These are phyloP conservation scores for Lolium multiflorum DNA, from an alignment of 176 grass and related monocot species.

Conservation along the genomic window DNA sequence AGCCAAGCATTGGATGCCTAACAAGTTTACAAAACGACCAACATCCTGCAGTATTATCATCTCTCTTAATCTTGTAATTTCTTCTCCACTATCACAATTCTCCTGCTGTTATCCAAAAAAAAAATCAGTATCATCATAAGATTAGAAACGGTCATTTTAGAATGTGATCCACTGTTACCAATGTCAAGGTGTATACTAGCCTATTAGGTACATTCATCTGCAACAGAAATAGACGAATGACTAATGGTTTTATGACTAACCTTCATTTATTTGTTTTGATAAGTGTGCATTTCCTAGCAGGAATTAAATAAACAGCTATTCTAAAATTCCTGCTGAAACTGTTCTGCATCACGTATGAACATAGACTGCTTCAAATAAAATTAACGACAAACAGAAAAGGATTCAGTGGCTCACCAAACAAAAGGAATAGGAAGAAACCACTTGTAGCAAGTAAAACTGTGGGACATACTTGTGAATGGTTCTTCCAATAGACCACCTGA, in stretches of 20 bases:
- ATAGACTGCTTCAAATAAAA: conserved; percentile 60
- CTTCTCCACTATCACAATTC: too few relatives aligned
- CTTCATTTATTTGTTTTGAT: conserved; percentile 35
- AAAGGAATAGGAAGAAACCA: conserved; percentile 6
- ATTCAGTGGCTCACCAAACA: background rate
- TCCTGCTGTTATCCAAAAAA: too few relatives aligned
- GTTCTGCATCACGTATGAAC: conserved; percentile 44
- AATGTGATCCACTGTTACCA: background rate
- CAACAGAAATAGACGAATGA: too few relatives aligned
- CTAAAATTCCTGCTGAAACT: conserved; percentile 56
- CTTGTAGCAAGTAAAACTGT: background rate
- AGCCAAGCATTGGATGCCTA: conserved; percentile 8
- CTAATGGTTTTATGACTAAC: conserved; percentile 28
- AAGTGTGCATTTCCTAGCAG: conserved; percentile 37
- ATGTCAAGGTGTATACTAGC: background rate
- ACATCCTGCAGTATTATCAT: background rate
- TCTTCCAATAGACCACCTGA: background rate
- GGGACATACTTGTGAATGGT: background rate
- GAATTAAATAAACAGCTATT: conserved; percentile 33
- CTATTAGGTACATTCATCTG: background rate
- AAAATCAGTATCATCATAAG: background rate
- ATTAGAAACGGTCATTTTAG: background rate
- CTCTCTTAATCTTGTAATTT: too few relatives aligned
- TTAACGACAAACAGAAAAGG: conserved; percentile 22
- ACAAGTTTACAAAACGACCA: background rate